These are phyloP conservation scores for Calycina herbarum DNA, from an alignment of 2,329 filamentous ascomycete species.

Conservation along the genomic window DNA sequence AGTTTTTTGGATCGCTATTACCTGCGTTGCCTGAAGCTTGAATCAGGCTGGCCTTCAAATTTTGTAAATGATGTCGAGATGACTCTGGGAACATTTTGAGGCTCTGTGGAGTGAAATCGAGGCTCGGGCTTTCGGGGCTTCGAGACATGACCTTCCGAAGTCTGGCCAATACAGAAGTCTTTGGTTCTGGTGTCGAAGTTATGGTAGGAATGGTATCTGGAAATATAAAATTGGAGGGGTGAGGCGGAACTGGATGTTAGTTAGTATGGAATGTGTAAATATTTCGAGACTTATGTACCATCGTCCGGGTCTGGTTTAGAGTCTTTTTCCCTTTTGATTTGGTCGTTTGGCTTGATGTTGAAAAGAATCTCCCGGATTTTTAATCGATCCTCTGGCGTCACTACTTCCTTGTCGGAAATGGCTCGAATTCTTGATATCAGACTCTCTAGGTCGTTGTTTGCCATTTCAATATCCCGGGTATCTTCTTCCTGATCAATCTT, in stretches of 20 bases:
- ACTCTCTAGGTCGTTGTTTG: conserved; percentile 10
- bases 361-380: conserved; percentile 21
- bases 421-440: conserved; percentile 16
- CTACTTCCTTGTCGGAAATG: conserved; percentile 18
- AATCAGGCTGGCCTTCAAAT: background rate
- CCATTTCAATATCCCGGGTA: conserved; percentile 11
- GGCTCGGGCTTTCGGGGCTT: background rate
- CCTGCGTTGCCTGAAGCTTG: background rate
- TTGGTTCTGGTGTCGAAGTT: conserved; percentile 2
- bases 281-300: background rate
- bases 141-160: conserved; percentile 25
- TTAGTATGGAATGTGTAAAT: background rate
- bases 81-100: conserved; percentile 30
- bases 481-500: conserved; percentile 12
- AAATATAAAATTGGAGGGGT: conserved; percentile 11
- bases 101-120: background rate
- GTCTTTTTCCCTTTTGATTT: conserved; percentile 7
- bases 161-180: background rate
- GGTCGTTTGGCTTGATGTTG: conserved; percentile 13
- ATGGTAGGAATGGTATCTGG: conserved; percentile 7
- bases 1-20: conserved; percentile 20
- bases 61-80: conserved; percentile 1
- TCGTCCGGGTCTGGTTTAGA: background rate
- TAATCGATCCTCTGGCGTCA: conserved; percentile 18
- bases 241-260: conserved; percentile 4